phyloP scores from a whole-genome alignment of 352 stramenopile species.

The Globisporangium middletonii region DNA sequence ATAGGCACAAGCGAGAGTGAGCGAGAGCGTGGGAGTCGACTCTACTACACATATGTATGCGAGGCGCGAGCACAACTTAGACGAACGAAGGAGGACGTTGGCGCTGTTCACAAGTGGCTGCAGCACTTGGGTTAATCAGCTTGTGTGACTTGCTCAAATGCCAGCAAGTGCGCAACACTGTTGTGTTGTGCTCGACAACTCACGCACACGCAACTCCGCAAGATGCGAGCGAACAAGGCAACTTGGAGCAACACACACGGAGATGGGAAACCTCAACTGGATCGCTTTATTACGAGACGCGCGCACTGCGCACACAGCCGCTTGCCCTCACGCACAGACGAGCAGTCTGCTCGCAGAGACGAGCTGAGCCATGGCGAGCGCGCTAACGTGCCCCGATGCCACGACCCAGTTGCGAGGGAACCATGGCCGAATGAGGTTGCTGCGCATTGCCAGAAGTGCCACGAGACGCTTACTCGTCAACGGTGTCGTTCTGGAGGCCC shows the following conservation, averaged over 20 bases:
- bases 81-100: slow-evolving; percentile 10
- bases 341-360: background rate
- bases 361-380: background rate
- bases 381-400: background rate
- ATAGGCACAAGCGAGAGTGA: background rate
- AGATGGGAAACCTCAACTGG: slow-evolving; percentile 17
- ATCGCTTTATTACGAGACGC: slow-evolving; percentile 9
- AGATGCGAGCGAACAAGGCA: background rate
- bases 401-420: background rate
- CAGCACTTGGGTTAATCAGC: background rate
- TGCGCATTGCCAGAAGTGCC: background rate
- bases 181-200: too few relatives aligned
- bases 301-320: background rate
- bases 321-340: background rate
- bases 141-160: background rate
- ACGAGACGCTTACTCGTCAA: slow-evolving; percentile 77
- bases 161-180: too few relatives aligned
- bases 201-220: too few relatives aligned
- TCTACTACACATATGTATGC: slow-evolving; percentile 14
- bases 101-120: slow-evolving; percentile 1
- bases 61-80: slow-evolving; percentile 10
- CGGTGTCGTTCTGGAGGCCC: slow-evolving; percentile 95
- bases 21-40: slow-evolving; percentile 2
- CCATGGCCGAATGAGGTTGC: background rate
- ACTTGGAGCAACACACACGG: background rate